Percentiles rank a stretch among this genome's conserved stretches.
phyloP scores from a whole-genome alignment of 495 filamentous ascomycete genomes.

The Aspergillus hancockii region DNA sequence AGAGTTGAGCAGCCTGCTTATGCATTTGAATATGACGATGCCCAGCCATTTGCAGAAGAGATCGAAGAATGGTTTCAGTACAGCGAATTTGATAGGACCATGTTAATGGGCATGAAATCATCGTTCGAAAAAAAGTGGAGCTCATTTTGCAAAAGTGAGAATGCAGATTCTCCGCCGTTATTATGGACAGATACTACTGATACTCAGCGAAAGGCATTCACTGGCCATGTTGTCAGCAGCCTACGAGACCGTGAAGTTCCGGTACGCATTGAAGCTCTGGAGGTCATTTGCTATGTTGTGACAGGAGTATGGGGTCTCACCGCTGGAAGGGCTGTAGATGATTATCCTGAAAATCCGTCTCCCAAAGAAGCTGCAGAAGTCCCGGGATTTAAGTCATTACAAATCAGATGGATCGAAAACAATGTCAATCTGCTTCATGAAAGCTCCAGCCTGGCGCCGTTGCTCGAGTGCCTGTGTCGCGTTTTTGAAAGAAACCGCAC shows the following conservation, averaged over 20 bases:
- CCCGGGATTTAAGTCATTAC: constrained; percentile 52
- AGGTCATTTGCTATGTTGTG: constrained; percentile 73
- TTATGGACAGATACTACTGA: constrained; percentile 55
- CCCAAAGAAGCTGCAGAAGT: constrained; percentile 35
- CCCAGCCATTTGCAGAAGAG: constrained; percentile 78
- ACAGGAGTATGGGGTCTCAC: constrained; percentile 79
- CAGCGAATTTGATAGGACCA: constrained; percentile 69
- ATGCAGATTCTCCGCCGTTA: constrained; percentile 31
- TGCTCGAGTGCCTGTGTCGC: constrained; percentile 61
- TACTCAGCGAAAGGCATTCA: constrained; percentile 45
- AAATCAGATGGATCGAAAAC: constrained; percentile 69
- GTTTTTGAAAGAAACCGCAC: constrained; percentile 54
- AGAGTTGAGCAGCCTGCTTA: constrained; percentile 81
- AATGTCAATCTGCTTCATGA: constrained; percentile 61
- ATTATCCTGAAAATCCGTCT: constrained; percentile 28
- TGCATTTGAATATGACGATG: constrained; percentile 87
- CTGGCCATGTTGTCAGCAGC: constrained; percentile 40
- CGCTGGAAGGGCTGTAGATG: constrained; percentile 48
- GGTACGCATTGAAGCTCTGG: constrained; percentile 63
- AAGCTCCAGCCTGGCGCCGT: constrained; percentile 56
- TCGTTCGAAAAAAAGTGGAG: constrained; percentile 70
- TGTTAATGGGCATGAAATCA: constrained; percentile 66
- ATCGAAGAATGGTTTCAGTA: constrained; percentile 97
- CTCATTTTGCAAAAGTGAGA: constrained; percentile 40
- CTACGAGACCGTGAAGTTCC: constrained; percentile 52